Evolutionary conservation across 192 early-diverging fungal species (phyloP).

Genomic region (Podochytrium sp.): DNA sequence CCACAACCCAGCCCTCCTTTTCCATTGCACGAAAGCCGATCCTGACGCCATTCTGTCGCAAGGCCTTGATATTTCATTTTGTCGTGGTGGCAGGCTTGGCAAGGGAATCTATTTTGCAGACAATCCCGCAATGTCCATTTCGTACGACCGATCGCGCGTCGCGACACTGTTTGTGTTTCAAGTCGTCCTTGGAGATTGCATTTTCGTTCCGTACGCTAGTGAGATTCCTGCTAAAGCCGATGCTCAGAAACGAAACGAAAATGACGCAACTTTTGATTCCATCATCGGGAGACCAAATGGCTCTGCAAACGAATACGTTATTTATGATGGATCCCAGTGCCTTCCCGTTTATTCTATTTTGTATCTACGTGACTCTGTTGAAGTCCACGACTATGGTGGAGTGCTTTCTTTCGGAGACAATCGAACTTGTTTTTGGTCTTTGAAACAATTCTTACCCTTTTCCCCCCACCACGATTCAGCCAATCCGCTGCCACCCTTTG

Average conservation of each 20-base stretch:
- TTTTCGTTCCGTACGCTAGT: neutral
- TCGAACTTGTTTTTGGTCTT: too few species aligned
- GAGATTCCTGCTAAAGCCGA: constrained; percentile 4
- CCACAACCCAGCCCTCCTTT: constrained; percentile 8
- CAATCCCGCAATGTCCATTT: neutral
- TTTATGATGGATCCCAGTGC: constrained; percentile 14
- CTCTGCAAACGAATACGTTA: constrained; percentile 14
- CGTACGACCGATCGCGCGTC: neutral
- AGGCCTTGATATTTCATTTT: neutral
- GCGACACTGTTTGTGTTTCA: constrained; percentile 1
- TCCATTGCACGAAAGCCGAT: neutral
- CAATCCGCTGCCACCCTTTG: too few species aligned
- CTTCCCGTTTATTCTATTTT: constrained; percentile 4
- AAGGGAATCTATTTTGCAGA: constrained; percentile 15
- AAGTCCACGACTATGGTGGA: too few species aligned
- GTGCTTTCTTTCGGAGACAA: too few species aligned
- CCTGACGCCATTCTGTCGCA: neutral
- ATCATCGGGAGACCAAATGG: neutral
- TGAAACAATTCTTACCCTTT: too few species aligned
- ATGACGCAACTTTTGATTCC: constrained; percentile 13
- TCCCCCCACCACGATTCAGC: too few species aligned
- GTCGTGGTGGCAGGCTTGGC: neutral
- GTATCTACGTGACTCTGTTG: neutral
- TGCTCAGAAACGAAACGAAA: constrained; percentile 14
- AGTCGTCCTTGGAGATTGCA: constrained; percentile 10